Percentiles rank a stretch among this genome's conserved stretches.
Conservation (phyloP, 176 grass and related monocot genomes). For the Musa itinerans region DNA sequence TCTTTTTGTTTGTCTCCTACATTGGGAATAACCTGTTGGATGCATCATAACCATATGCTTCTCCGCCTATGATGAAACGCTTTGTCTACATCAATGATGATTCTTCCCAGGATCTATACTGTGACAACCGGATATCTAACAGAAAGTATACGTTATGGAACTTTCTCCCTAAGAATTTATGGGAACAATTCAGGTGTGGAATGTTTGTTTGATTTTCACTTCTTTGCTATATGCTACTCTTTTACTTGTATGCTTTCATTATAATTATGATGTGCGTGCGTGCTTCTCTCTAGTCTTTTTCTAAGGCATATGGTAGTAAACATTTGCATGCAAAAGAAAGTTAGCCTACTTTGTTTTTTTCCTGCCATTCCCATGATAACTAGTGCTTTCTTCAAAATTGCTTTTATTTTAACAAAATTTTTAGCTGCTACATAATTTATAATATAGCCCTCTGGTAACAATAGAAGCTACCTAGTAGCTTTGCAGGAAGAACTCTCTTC, state of each 20-base stretch:
- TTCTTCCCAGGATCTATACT: conserved; percentile 25
- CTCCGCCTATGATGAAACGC: conserved; percentile 43
- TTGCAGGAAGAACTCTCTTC: too few relatives aligned
- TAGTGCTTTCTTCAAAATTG: too few relatives aligned
- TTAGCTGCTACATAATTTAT: too few relatives aligned
- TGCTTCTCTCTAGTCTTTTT: too few relatives aligned
- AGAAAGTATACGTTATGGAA: conserved; percentile 83
- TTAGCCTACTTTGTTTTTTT: too few relatives aligned
- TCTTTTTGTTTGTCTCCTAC: not conserved
- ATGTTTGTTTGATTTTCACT: conserved; percentile 5
- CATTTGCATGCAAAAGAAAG: too few relatives aligned
- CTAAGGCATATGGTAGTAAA: too few relatives aligned
- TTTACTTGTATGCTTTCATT: not conserved
- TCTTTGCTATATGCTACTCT: not conserved
- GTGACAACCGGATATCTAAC: conserved; percentile 78
- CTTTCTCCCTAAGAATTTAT: conserved; percentile 82
- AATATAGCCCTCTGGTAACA: too few relatives aligned
- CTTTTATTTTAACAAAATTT: too few relatives aligned
- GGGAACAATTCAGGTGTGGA: conserved; percentile 89
- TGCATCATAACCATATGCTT: conserved; percentile 8
- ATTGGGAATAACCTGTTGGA: not conserved
- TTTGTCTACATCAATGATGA: conserved; percentile 77
- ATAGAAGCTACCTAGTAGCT: too few relatives aligned
- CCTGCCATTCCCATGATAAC: too few relatives aligned
- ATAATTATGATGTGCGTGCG: too few relatives aligned